Base-by-base conservation (phyloP, 495 filamentous ascomycete species). In the Aspergillus asperescens region DNA sequence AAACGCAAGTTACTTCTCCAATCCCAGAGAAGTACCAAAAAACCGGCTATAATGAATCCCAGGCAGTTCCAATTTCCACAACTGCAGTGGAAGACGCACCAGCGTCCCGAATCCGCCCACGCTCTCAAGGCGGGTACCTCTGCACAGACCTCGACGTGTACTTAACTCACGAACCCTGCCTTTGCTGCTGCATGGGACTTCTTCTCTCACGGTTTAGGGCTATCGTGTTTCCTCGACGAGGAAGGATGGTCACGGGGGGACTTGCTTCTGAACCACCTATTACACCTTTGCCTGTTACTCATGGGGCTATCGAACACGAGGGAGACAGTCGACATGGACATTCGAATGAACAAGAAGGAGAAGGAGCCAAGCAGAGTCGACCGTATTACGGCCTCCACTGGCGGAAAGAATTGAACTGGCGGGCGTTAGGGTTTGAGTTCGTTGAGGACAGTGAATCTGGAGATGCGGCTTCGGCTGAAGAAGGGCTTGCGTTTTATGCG, bases 181-280 rank as follows among this genome's bases (percentile, higher is more conserved):
- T 93, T 25, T 95, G 94, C 82, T 98, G 93, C 69, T 88, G 85
- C 7, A 97, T 97, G 92, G 94, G 89, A 2, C 80, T 96, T 29
- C 74, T 97, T 16, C 90, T 97, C 54, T 96, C 90, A 0, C 81
- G 93, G 23, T 93, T 97, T 75, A 79, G 85, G 4, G 78, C 82
- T 15, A 82, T 92, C 1, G 78, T 94, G n/a, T 95, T 94, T 69
- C 79, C 80, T 19, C 69, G 80, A 9, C 71, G 77, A 12, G 73
- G 71, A 0, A 61, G 73, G 6, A 66, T 74, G 58, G 56, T 53
- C 1, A 67, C 61, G 10, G 73, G 73, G 7, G 73, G 73, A 0
- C 32, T 76, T 31, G 69, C 71, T 1, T 76, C 73, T 5, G 69
- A 70, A 44, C 64, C 68, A 1, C 50, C 65, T 15, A 45, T 66